These are phyloP conservation scores for Hyphopichia buzzinii DNA, from an alignment of 1,139 yeast genomes.

Conservation along the genomic window DNA sequence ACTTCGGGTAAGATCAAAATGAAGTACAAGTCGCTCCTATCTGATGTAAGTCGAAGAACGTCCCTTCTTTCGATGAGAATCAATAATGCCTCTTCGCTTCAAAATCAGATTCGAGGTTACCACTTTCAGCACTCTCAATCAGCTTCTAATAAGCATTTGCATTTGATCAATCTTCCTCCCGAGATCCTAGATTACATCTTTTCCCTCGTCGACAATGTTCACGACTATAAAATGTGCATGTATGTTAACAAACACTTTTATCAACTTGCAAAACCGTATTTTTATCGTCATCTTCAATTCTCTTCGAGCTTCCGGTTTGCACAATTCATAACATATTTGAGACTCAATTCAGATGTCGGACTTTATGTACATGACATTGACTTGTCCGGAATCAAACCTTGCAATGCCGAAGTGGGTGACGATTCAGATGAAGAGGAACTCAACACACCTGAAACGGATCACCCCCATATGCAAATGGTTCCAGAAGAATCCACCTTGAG, in stretches of 20 bases:
- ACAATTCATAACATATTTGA: slow-evolving; percentile 66
- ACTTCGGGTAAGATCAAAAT: slow-evolving; percentile 23
- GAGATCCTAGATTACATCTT: slow-evolving; percentile 38
- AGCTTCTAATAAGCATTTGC: slow-evolving; percentile 4
- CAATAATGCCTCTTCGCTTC: slow-evolving; percentile 13
- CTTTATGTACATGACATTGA: slow-evolving; percentile 54
- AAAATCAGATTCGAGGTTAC: slow-evolving; percentile 5
- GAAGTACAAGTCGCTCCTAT: slow-evolving; percentile 43
- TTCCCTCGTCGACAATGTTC: slow-evolving; percentile 24
- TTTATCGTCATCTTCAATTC: slow-evolving; percentile 55
- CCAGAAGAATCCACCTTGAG: slow-evolving; percentile 1
- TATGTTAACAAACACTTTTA: slow-evolving; percentile 52
- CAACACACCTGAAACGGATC: not conserved
- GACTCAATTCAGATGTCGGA: slow-evolving; percentile 57
- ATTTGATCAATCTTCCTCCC: slow-evolving; percentile 21
- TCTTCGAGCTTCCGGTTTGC: slow-evolving; percentile 73
- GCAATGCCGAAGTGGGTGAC: slow-evolving; percentile 36
- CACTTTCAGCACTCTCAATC: slow-evolving; percentile 2
- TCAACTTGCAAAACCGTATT: slow-evolving; percentile 48
- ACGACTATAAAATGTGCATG: slow-evolving; percentile 37
- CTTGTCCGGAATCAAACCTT: slow-evolving; percentile 50
- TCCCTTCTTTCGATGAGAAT: slow-evolving; percentile 20
- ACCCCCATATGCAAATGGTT: not conserved
- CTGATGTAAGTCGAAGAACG: slow-evolving; percentile 38
- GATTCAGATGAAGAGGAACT: slow-evolving; percentile 18